phyloP scores from a whole-genome alignment of 1,139 yeast genomes.

The Casaregolazyma suthepensis region DNA sequence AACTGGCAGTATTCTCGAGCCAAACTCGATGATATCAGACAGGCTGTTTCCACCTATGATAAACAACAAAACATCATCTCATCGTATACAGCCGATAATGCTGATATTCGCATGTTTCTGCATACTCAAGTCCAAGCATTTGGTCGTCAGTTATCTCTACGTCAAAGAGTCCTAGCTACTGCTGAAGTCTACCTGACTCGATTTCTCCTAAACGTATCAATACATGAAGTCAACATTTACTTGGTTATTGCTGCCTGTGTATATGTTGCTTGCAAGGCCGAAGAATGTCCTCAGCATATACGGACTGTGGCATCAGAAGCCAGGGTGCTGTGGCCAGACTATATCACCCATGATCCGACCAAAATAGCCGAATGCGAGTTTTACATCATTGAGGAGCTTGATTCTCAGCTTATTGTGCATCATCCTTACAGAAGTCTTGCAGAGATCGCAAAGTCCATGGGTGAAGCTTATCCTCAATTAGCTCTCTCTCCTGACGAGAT shows the following conservation, averaged over 20 bases:
- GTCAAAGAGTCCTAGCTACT: slow-evolving; percentile 83
- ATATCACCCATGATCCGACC: slow-evolving; percentile 84
- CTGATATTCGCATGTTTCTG: slow-evolving; percentile 39
- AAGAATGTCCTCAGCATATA: slow-evolving; percentile 93
- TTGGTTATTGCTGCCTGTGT: slow-evolving; percentile 77
- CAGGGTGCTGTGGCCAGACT: slow-evolving; percentile 89
- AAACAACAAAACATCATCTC: slow-evolving; percentile 16
- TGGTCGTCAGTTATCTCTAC: slow-evolving; percentile 67
- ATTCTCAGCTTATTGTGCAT: slow-evolving; percentile 70
- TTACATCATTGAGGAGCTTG: slow-evolving; percentile 83
- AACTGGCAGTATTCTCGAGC: slow-evolving; percentile 58
- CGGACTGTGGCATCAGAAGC: slow-evolving; percentile 80
- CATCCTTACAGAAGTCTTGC: slow-evolving; percentile 81
- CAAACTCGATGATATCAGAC: slow-evolving; percentile 39
- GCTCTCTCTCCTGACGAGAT: slow-evolving; percentile 58
- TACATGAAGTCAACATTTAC: slow-evolving; percentile 78
- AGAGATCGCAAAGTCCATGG: slow-evolving; percentile 48
- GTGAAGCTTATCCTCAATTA: slow-evolving; percentile 30
- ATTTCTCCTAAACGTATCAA: slow-evolving; percentile 63
- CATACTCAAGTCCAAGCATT: slow-evolving; percentile 50
- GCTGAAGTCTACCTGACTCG: slow-evolving; percentile 80
- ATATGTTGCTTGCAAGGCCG: slow-evolving; percentile 87
- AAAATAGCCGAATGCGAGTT: slow-evolving; percentile 96
- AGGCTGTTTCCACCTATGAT: slow-evolving; percentile 29
- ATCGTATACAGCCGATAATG: slow-evolving; percentile 28